These are phyloP conservation scores for Thermochaetoides dissita DNA, from an alignment of 2,329 filamentous ascomycete species.

Conservation along the genomic window DNA sequence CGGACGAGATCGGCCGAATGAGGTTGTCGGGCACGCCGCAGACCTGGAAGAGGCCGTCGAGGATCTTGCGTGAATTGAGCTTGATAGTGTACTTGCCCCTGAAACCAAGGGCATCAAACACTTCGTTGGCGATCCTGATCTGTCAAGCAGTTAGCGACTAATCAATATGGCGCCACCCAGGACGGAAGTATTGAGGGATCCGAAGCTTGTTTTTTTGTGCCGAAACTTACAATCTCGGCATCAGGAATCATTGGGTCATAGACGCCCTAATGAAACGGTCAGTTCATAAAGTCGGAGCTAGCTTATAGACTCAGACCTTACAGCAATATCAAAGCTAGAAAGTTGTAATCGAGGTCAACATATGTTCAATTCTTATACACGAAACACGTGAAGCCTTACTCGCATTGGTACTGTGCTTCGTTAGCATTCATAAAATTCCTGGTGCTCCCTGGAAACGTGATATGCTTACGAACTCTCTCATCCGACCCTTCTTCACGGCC, in stretches of 20 bases:
- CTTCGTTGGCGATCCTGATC: constrained; percentile 68
- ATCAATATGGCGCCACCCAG: neutral
- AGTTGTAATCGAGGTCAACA: neutral
- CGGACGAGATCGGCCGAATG: constrained; percentile 77
- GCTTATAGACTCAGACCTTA: no score
- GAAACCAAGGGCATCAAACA: constrained; percentile 60
- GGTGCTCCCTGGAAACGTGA: neutral
- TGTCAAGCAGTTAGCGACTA: neutral
- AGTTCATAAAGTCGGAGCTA: neutral
- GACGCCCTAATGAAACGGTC: constrained; percentile 30
- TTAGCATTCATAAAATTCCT: constrained; percentile 1
- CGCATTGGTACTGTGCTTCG: constrained; percentile 59
- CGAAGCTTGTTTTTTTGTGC: neutral
- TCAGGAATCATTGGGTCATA: constrained; percentile 90
- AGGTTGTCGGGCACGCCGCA: constrained; percentile 79
- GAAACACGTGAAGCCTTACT: constrained; percentile 25
- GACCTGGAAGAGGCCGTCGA: constrained; percentile 84
- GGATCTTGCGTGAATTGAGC: constrained; percentile 85
- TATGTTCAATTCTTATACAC: neutral
- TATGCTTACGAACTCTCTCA: constrained; percentile 49
- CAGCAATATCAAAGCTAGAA: neutral
- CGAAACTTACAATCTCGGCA: constrained; percentile 49
- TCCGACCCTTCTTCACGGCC: constrained; percentile 78
- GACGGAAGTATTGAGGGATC: no score
- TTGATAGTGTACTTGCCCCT: constrained; percentile 69